phyloP scores from a whole-genome alignment of 202 grass and related monocot species.

The Sporobolus alterniflorus region DNA sequence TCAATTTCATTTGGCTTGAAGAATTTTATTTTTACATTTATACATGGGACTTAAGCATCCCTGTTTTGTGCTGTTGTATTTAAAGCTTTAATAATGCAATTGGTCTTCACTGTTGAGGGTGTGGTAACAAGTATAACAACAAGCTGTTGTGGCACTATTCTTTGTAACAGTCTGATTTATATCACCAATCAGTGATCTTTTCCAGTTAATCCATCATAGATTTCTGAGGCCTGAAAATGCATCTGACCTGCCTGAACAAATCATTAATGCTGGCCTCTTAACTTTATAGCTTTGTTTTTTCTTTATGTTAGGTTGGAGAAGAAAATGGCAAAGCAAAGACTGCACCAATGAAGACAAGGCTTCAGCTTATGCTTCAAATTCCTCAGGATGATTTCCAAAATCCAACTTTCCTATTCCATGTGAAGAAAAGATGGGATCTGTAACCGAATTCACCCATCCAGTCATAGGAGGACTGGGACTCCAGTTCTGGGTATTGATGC shows the following conservation, averaged over 20 bases:
- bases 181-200: neutral
- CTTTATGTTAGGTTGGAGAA: constrained; percentile 67
- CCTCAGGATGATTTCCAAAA: constrained; percentile 69
- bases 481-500: too few relatives aligned
- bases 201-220: neutral
- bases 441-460: constrained; percentile 26
- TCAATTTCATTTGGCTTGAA: neutral
- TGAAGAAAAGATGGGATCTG: constrained; percentile 99
- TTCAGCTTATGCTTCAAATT: constrained; percentile 90
- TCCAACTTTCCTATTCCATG: constrained; percentile 70
- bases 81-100: neutral
- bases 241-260: neutral
- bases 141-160: constrained; percentile 12
- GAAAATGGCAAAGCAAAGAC: constrained; percentile 74
- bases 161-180: neutral
- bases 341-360: constrained; percentile 82
- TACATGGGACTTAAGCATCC: neutral
- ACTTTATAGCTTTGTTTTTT: neutral
- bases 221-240: neutral
- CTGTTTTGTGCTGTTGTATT: neutral
- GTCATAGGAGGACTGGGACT: neutral
- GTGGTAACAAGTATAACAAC: neutral
- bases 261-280: neutral
- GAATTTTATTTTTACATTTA: neutral
- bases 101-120: neutral